These are phyloP conservation scores for Rhododendron ovatum DNA, from an alignment of 148 eudicot species.

Conservation along the genomic window DNA sequence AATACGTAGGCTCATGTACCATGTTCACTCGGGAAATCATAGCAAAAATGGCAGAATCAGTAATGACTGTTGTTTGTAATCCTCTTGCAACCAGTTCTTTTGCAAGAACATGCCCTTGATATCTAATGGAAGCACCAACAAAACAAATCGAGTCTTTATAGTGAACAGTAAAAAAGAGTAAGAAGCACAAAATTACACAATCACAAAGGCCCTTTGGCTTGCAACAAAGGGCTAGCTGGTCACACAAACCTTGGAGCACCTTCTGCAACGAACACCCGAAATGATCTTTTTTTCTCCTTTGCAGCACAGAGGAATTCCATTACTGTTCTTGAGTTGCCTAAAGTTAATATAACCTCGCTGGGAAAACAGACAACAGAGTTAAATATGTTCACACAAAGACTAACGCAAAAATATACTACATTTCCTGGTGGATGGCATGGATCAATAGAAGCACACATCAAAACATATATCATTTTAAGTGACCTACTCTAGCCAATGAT, in stretches of 20 bases:
- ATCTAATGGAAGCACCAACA: constrained; percentile 37
- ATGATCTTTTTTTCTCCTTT: constrained; percentile 91
- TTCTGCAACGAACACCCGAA: constrained; percentile 94
- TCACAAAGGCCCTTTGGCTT: not conserved
- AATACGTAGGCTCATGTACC: constrained; percentile 34
- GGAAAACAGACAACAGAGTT: not conserved
- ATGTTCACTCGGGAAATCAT: constrained; percentile 98
- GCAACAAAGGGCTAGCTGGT: not conserved
- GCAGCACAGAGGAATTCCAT: constrained; percentile 97
- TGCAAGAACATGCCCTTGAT: constrained; percentile 93
- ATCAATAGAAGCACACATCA: not conserved
- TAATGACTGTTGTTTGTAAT: constrained; percentile 87
- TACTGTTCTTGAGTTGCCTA: constrained; percentile 93
- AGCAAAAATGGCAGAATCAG: constrained; percentile 98
- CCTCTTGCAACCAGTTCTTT: constrained; percentile 89
- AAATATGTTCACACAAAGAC: not conserved
- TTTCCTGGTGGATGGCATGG: not conserved
- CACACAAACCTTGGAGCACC: constrained; percentile 89
- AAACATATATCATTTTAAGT: not conserved
- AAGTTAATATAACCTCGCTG: constrained; percentile 97
- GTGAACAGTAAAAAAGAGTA: not conserved
- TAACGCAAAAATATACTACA: not conserved
- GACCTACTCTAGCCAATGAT: not conserved
- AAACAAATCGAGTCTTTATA: not conserved
- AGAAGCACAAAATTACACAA: not conserved